Evolutionary conservation across 2,329 filamentous ascomycete genomes (phyloP), one percentile per base, ranked within the genome.

Genomic region (Chaetomiaceae sp.): DNA sequence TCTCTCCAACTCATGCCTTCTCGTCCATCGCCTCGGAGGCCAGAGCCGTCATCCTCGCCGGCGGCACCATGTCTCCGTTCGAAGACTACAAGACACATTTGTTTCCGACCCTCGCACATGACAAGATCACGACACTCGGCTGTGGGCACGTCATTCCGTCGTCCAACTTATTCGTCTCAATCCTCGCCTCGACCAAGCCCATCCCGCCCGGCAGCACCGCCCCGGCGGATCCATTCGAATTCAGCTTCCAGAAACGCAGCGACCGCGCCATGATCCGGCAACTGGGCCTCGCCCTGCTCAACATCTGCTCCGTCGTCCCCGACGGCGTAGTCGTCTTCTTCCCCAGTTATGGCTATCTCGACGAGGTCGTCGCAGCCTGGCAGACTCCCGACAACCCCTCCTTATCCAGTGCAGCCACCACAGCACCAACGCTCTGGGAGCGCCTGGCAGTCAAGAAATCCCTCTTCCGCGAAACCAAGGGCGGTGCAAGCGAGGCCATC

Each of bases 21-120:
- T 84, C 84, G 7, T 86, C 90, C 10, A 85, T 97, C 42, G 88
- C 91, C 2, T 81, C 87, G 24, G 82, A 86, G 51, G 88, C 93
- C 0, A 77, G 89, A 48, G 87, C 91, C 2, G 86, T 98, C 3
- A 84, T 98, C 34, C 72, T 98, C 3, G 93, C 90, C 0, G 93
- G 93, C 48, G 93, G 93, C 18, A 98, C 93, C 20, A 97, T 98
- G 93, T 95, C 93, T 2, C 93, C 93, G 0, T 95, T 97, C 71
- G 79, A 84, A 19, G 93, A 97, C 67, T 98, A 95, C 65, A 82
- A 78, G 29, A 76, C 84, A 4, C 87, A 96, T 58, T 73, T 98
- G 0, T 93, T 98, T 52, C 86, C 91, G 0, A 84, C 86, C 39
- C 65, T 95, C 0, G 62, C 77, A 0, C 56, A 73, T 1, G 65